These are phyloP conservation scores for Kewa caespitosa DNA, from an alignment of 179 eudicot genomes.

Conservation along the genomic window DNA sequence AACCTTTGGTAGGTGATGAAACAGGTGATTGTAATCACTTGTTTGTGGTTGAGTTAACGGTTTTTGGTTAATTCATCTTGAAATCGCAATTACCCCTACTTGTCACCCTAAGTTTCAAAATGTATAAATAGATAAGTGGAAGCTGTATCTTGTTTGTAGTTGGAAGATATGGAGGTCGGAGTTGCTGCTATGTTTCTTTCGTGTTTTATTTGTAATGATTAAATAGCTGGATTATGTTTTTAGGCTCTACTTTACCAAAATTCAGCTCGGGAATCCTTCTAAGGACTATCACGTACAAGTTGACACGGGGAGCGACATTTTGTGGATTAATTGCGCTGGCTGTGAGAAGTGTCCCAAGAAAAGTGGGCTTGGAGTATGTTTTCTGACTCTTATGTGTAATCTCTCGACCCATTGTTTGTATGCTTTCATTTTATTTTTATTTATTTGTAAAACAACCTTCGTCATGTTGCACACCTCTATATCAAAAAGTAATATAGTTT, in stretches of 20 bases:
- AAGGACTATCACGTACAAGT: slow-evolving; percentile 75
- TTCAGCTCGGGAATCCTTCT: slow-evolving; percentile 76
- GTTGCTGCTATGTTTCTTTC: background rate
- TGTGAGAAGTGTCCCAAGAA: slow-evolving; percentile 69
- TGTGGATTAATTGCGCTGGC: slow-evolving; percentile 88
- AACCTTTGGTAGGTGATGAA: too few species aligned
- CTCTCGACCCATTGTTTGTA: slow-evolving; percentile 23
- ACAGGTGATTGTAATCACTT: too few species aligned
- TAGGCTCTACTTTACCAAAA: slow-evolving; percentile 80
- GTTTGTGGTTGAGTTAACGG: too few species aligned
- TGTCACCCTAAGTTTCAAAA: too few species aligned
- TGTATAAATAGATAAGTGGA: too few species aligned
- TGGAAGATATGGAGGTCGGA: background rate
- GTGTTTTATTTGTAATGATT: background rate
- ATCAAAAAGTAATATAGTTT: slow-evolving; percentile 13
- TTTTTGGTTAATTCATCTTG: background rate
- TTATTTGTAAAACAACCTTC: background rate
- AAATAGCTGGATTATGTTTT: slow-evolving; percentile 5
- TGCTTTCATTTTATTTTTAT: background rate
- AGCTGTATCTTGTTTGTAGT: background rate
- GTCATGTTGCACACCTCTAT: background rate
- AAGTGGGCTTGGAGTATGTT: slow-evolving; percentile 70
- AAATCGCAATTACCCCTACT: too few species aligned
- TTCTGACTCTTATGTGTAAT: slow-evolving; percentile 30
- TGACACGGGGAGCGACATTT: slow-evolving; percentile 92